Conservation (phyloP, 768 basidiomycete genomes). For the Hortiboletus campestris region DNA sequence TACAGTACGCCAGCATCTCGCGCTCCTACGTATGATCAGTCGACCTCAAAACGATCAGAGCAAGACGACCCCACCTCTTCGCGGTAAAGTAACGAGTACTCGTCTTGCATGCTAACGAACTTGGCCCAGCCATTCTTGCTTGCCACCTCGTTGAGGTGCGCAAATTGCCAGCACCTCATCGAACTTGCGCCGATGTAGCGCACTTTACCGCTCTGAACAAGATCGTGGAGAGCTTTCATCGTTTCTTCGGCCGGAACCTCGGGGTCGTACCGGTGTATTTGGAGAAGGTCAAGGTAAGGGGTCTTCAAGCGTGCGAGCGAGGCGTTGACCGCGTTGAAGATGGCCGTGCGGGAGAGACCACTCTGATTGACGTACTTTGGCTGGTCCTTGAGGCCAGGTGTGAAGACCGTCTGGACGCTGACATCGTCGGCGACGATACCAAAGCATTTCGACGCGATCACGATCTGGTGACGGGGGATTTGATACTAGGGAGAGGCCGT, state of each 20-base stretch:
- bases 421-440: conserved; percentile 13
- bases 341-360: conserved; percentile 37
- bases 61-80: conserved; percentile 39
- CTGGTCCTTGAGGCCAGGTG: neutral
- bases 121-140: conserved; percentile 46
- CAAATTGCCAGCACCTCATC: conserved; percentile 47
- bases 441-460: conserved; percentile 32
- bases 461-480: conserved; percentile 33
- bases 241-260: conserved; percentile 41
- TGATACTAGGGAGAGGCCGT: conserved; percentile 18
- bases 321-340: conserved; percentile 39
- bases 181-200: conserved; percentile 51
- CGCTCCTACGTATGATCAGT: conserved; percentile 34
- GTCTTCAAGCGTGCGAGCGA: conserved; percentile 38
- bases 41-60: no score
- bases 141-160: conserved; percentile 44
- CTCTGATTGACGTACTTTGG: conserved; percentile 31
- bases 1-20: conserved; percentile 45
- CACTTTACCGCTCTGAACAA: conserved; percentile 47
- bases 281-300: conserved; percentile 40
- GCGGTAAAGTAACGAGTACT: conserved; percentile 53
- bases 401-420: neutral
- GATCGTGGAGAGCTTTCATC: conserved; percentile 51
- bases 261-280: conserved; percentile 44
- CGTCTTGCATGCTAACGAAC: conserved; percentile 57